Evolutionary conservation across 1,284 basidiomycete species (phyloP).

Genomic region (Cutaneotrichosporon sp.): DNA sequence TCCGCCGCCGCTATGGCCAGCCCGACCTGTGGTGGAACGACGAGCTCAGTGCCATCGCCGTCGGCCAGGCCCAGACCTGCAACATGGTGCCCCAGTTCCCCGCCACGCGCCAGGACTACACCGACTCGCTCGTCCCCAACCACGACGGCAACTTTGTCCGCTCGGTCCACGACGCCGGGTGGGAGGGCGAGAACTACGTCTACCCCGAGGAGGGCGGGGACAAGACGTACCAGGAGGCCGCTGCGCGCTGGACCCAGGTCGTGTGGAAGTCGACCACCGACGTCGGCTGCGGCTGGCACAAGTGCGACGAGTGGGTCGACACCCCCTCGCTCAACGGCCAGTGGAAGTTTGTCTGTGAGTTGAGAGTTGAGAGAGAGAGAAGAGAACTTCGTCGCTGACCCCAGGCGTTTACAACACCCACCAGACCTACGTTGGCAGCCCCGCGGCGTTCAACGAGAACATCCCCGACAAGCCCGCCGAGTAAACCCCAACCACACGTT

Average conservation of each 20-base stretch:
- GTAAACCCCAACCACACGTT: not conserved
- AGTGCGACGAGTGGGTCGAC: not conserved
- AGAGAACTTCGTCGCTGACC: too few relatives aligned
- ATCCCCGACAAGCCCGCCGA: conserved; percentile 4
- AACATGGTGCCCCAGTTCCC: not conserved
- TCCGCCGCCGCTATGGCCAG: conserved; percentile 10
- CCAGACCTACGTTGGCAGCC: not conserved
- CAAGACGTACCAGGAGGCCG: not conserved
- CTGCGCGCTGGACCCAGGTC: conserved; percentile 24
- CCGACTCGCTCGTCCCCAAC: not conserved
- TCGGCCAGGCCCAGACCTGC: not conserved
- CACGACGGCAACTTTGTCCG: not conserved
- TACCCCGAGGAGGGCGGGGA: not conserved
- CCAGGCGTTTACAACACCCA: conserved; percentile 11
- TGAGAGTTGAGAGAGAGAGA: too few relatives aligned
- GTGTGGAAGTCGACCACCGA: conserved; percentile 46
- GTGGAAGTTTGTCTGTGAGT: not conserved
- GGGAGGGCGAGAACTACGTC: conserved; percentile 2
- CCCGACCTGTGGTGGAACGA: conserved; percentile 9
- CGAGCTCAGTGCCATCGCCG: not conserved
- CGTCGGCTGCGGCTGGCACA: conserved; percentile 38
- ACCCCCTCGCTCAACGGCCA: not conserved
- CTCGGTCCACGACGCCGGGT: not conserved
- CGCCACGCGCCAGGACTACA: not conserved
- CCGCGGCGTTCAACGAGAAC: conserved; percentile 2